Conservation (phyloP, 148 eudicot species). For the Rhododendron williamsianum region DNA sequence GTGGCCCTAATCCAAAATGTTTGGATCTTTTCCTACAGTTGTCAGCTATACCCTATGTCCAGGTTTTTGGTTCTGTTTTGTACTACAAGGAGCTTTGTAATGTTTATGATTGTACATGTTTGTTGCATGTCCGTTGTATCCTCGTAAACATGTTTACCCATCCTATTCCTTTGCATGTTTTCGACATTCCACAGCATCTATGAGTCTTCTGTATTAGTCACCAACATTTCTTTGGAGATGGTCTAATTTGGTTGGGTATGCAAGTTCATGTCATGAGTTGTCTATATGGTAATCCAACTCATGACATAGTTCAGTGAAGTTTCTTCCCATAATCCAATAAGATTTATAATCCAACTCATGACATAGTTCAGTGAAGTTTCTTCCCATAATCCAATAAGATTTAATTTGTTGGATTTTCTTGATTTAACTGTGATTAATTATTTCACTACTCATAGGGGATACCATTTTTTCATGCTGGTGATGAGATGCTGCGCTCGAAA, state of each 20-base stretch:
- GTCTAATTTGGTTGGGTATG: not conserved
- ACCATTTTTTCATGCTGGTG: conserved; percentile 97
- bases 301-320: not conserved
- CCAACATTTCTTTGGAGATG: not conserved
- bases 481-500: conserved; percentile 93
- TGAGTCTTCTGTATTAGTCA: not conserved
- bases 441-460: conserved; percentile 48
- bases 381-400: not conserved
- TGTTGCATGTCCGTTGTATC: not conserved
- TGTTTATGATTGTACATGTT: not conserved
- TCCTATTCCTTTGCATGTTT: not conserved
- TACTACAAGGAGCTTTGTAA: not conserved
- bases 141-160: not conserved
- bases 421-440: conserved; percentile 3
- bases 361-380: not conserved
- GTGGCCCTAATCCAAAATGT: not conserved
- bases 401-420: not conserved
- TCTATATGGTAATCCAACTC: not conserved
- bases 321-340: not conserved
- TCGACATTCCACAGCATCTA: not conserved
- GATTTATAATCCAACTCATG: not conserved
- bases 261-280: not conserved
- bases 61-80: not conserved
- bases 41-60: not conserved
- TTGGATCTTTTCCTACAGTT: not conserved